Conservation (phyloP, 768 basidiomycete species). For the Rhodotorula sphaerocarpa region DNA sequence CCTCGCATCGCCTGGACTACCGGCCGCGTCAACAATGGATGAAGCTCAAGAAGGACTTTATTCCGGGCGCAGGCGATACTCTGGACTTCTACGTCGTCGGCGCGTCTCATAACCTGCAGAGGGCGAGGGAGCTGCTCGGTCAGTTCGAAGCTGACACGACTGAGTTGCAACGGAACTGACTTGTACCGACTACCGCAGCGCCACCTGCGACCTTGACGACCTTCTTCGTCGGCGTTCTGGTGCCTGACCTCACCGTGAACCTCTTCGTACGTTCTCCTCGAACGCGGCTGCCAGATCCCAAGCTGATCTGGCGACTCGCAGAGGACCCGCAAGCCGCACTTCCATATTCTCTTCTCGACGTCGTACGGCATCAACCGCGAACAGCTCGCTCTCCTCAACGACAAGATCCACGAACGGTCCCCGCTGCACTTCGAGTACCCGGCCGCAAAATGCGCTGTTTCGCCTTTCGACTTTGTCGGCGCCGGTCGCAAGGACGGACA, state of each 20-base stretch:
- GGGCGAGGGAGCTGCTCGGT: slow-evolving; percentile 71
- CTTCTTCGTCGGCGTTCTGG: slow-evolving; percentile 62
- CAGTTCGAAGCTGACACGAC: slow-evolving; percentile 5
- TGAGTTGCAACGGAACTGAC: background rate
- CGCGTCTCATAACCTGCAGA: slow-evolving; percentile 55
- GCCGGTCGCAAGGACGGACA: no score
- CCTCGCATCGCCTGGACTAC: slow-evolving; percentile 60
- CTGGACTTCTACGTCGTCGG: slow-evolving; percentile 70
- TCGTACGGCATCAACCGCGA: slow-evolving; percentile 66
- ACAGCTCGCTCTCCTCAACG: slow-evolving; percentile 50
- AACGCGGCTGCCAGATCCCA: background rate
- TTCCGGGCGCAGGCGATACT: slow-evolving; percentile 71
- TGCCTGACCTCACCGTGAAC: background rate
- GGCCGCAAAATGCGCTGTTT: no score
- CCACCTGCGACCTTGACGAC: slow-evolving; percentile 66
- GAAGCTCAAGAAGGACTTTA: slow-evolving; percentile 69
- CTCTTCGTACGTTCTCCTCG: background rate
- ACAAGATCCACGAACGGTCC: slow-evolving; percentile 1
- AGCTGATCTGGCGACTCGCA: slow-evolving; percentile 34
- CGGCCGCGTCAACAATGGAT: slow-evolving; percentile 54
- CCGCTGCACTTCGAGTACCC: slow-evolving; percentile 10
- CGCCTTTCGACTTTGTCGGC: no score
- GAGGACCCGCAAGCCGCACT: slow-evolving; percentile 53
- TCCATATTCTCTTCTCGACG: slow-evolving; percentile 64
- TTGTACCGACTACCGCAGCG: slow-evolving; percentile 55